Evolutionary conservation across 441 rosid genomes (phyloP), one percentile per base, ranked within the genome.

Genomic region (Populus hybrid): DNA sequence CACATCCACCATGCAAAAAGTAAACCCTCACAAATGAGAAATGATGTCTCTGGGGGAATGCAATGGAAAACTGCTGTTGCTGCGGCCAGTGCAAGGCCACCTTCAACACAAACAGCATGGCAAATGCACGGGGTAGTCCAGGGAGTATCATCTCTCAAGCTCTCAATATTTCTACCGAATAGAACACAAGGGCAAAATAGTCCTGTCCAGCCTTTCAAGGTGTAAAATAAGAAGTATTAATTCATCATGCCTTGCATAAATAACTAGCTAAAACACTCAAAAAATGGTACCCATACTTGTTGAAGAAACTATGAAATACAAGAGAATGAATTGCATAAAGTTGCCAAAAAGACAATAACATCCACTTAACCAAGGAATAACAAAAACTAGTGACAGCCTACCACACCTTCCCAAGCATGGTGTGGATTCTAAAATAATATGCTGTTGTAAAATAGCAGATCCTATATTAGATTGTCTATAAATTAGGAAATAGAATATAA

Each of bases 1-100:
- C 98, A 93, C 87, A 95, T 89, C 99, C 98, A 92, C 99, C 98
- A 95, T 69, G 97, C 89, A 76, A 95, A 95, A 74, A 94, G 88
- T 75, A 94, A 88, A 72, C 94, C 88, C 86, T 95, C 99, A 16
- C 90, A 86, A 7, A 93, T 86, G 76, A 95, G 94, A 23, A 91
- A 90, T 29, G 95, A 85, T 23, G 97, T 91, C 78, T 87, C 83
- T 14, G 97, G 97, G 74, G 91, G 97, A 77, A 93, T 76, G 21
- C 99, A 97, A 71, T 90, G 83, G 80, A 89, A 83, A 80, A 90
- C 76, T 2, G 87, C 85, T 11, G 97, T 89, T 3, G 87, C 88
- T 6, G 89, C 87, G 6, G 97, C 95, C 36, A 91, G 73, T 24
- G 92, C 86, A 82, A 95, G 74, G 20, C 99, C 98, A 23, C 99